Conservation (phyloP, 306 rosid genomes). For the Sphenostylis stenocarpa region DNA sequence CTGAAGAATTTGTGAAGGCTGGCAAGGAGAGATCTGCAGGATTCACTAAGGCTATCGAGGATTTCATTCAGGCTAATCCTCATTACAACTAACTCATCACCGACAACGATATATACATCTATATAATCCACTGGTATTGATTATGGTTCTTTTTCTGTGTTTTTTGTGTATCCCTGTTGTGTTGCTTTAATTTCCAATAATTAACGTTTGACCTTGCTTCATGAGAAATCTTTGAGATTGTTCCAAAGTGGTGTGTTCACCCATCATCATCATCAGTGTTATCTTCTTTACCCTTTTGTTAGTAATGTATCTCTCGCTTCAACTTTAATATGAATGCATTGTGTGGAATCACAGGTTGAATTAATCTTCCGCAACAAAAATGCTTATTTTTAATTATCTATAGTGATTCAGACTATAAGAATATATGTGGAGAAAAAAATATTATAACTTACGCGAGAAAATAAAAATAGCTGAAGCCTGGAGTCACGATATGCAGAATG, state of each 20-base stretch:
- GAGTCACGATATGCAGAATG: background rate
- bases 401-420: too few species aligned
- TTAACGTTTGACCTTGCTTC: background rate
- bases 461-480: background rate
- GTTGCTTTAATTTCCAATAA: slow-evolving; percentile 16
- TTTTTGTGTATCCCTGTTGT: background rate
- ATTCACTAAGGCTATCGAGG: slow-evolving; percentile 51
- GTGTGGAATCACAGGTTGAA: background rate
- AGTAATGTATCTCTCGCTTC: background rate
- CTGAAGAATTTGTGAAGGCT: slow-evolving; percentile 36
- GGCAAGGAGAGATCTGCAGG: slow-evolving; percentile 44
- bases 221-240: background rate
- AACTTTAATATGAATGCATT: background rate
- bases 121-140: background rate
- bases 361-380: too few species aligned
- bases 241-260: background rate
- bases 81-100: slow-evolving; percentile 33
- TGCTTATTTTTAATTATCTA: background rate
- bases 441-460: too few species aligned
- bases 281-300: background rate
- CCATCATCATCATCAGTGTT: background rate
- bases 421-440: background rate
- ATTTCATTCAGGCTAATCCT: slow-evolving; percentile 44
- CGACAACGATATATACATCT: too few species aligned
- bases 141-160: background rate